Conservation (phyloP, 352 stramenopile genomes). For the Pythium aristosporum region DNA sequence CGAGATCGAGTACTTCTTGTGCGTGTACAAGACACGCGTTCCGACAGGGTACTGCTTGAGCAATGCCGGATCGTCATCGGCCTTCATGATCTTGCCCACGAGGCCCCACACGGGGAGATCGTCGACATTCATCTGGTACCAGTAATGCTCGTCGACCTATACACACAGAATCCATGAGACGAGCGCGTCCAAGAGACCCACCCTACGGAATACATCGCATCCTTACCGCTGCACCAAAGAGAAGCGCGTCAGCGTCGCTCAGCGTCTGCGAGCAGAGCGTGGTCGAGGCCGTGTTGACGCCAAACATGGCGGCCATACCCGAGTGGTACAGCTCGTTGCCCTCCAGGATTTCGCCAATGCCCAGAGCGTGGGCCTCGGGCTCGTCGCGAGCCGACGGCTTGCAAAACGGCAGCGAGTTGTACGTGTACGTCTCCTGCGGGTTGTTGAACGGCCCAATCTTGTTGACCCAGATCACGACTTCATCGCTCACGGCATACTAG, state of each 20-base stretch:
- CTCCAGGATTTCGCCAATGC: constrained; percentile 95
- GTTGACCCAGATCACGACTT: constrained; percentile 95
- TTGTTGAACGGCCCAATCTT: constrained; percentile 98
- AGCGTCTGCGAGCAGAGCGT: constrained; percentile 77
- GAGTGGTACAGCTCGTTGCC: constrained; percentile 95
- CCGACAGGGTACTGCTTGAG: constrained; percentile 83
- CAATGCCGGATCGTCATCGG: constrained; percentile 77
- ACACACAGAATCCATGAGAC: neutral
- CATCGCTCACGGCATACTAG: constrained; percentile 69
- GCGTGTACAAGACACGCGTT: constrained; percentile 93
- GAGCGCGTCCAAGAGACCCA: no score
- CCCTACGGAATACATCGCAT: no score
- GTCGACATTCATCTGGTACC: constrained; percentile 99
- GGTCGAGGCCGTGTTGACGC: constrained; percentile 57
- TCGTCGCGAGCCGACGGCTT: constrained; percentile 85
- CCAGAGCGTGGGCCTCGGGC: constrained; percentile 80
- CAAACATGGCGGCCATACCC: constrained; percentile 84
- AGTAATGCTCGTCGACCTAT: constrained; percentile 95
- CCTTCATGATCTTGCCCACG: constrained; percentile 96
- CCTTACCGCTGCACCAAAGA: constrained; percentile 67
- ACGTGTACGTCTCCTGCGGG: constrained; percentile 99
- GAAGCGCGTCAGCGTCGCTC: constrained; percentile 64
- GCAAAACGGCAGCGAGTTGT: constrained; percentile 99
- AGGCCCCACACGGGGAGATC: constrained; percentile 98
- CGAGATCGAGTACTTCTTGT: constrained; percentile 95